A percentile compares a stretch with the other conserved stretches of the same genome.
phyloP scores from a whole-genome alignment of 495 filamentous ascomycete genomes.

The Umbilicaria muhlenbergii region DNA sequence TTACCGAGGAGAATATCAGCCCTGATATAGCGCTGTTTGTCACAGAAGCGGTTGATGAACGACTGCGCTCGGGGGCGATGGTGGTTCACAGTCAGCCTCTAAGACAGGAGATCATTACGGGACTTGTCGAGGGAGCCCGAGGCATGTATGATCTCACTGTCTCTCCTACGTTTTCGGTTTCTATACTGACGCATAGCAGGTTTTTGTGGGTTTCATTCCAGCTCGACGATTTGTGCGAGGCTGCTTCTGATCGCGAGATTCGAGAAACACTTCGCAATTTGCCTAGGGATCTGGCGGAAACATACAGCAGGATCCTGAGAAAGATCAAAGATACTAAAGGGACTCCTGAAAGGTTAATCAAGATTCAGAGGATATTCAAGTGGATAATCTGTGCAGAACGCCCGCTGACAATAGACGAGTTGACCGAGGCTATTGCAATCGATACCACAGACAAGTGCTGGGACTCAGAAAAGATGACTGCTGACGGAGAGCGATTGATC shows the following conservation, averaged over 20 bases:
- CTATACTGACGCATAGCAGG: constrained; percentile 2
- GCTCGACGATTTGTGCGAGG: constrained; percentile 16
- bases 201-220: constrained; percentile 19
- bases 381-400: background rate
- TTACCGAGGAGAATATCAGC: background rate
- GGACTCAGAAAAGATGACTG: too few relatives aligned
- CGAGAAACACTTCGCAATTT: constrained; percentile 10
- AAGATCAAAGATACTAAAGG: constrained; percentile 3
- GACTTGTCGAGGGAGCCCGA: constrained; percentile 8
- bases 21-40: constrained; percentile 11
- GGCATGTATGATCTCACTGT: constrained; percentile 9
- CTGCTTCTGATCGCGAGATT: constrained; percentile 9
- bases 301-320: constrained; percentile 11
- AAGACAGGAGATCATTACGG: constrained; percentile 4
- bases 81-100: constrained; percentile 3
- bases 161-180: too few relatives aligned
- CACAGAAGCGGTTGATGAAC: constrained; percentile 2
- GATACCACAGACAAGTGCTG: too few relatives aligned
- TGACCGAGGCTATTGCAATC: background rate
- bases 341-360: background rate
- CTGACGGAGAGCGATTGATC: too few relatives aligned
- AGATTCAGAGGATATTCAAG: constrained; percentile 3
- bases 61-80: constrained; percentile 5
- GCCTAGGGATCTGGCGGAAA: constrained; percentile 9
- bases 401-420: background rate